phyloP scores from a whole-genome alignment of 495 filamentous ascomycete genomes.

The Podospora conica region DNA sequence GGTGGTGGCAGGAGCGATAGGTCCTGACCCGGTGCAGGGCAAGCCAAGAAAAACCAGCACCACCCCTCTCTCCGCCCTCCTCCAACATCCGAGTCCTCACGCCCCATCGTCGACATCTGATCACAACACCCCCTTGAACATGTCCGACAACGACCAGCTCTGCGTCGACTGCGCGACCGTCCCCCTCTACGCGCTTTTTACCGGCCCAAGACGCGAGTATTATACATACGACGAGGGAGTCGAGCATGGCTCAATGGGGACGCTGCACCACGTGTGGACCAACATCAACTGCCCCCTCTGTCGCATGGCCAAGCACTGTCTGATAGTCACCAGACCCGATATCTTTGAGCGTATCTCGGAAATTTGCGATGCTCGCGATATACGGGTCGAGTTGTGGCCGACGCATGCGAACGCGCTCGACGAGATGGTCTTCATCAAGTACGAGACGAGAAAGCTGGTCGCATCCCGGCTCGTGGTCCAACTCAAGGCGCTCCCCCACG shows the following conservation, averaged over 20 bases:
- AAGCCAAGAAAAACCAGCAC: too few relatives aligned
- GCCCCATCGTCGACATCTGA: too few relatives aligned
- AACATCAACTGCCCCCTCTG: background rate
- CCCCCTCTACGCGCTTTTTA: background rate
- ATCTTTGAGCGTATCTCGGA: background rate
- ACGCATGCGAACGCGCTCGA: background rate
- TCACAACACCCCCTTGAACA: too few relatives aligned
- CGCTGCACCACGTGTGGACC: background rate
- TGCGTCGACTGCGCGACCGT: background rate
- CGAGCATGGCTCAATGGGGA: background rate
- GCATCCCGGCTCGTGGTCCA: background rate
- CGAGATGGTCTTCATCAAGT: background rate
- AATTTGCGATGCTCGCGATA: background rate
- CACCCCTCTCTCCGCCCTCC: too few relatives aligned
- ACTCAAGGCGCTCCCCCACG: background rate
- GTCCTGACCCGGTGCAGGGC: too few relatives aligned
- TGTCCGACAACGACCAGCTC: background rate
- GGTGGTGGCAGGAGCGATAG: too few relatives aligned
- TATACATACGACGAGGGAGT: too few relatives aligned
- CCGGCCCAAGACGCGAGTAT: too few relatives aligned
- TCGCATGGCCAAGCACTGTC: background rate
- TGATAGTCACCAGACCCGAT: background rate
- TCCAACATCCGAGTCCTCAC: too few relatives aligned
- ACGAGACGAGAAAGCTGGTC: background rate
- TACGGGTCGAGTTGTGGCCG: background rate